Evolutionary conservation across 108 stramenopile species (phyloP).

Genomic region (Pseudonitzschia multiseries): DNA sequence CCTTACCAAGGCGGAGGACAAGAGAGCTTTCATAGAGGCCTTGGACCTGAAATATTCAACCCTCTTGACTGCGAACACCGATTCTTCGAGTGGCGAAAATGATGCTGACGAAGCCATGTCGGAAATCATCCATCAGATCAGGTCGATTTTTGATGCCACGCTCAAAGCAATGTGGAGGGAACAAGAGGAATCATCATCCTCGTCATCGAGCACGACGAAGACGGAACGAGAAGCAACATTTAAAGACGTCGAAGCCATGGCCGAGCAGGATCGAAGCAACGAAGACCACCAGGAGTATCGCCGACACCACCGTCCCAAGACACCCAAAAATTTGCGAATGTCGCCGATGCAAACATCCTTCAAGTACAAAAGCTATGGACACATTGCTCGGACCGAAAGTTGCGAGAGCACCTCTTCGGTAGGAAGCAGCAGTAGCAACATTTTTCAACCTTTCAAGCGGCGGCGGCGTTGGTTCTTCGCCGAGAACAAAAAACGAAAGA

Average conservation of each 20-base stretch:
- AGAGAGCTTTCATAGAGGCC: conserved; percentile 34
- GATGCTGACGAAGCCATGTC: not conserved
- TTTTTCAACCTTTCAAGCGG: conserved; percentile 5
- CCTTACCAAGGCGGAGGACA: conserved; percentile 19
- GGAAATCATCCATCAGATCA: conserved; percentile 21
- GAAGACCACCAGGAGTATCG: not conserved
- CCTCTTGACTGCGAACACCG: not conserved
- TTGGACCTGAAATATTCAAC: conserved; percentile 19
- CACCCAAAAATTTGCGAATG: conserved; percentile 15
- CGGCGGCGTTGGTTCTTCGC: conserved; percentile 19
- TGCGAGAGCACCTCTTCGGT: not conserved
- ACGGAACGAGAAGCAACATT: not conserved
- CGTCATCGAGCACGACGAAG: not conserved
- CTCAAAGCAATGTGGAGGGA: conserved; percentile 37
- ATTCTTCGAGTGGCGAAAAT: not conserved
- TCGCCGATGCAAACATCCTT: conserved; percentile 8
- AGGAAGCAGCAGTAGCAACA: not conserved
- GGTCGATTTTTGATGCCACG: conserved; percentile 20
- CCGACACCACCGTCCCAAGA: conserved; percentile 3
- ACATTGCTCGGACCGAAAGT: not conserved
- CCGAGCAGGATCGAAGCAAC: not conserved
- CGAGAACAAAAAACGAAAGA: not conserved
- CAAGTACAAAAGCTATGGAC: not conserved
- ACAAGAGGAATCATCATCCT: not conserved
- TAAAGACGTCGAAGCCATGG: not conserved